Base-by-base conservation (phyloP, 805 yeast genomes). In the Candida parachauliodes region DNA sequence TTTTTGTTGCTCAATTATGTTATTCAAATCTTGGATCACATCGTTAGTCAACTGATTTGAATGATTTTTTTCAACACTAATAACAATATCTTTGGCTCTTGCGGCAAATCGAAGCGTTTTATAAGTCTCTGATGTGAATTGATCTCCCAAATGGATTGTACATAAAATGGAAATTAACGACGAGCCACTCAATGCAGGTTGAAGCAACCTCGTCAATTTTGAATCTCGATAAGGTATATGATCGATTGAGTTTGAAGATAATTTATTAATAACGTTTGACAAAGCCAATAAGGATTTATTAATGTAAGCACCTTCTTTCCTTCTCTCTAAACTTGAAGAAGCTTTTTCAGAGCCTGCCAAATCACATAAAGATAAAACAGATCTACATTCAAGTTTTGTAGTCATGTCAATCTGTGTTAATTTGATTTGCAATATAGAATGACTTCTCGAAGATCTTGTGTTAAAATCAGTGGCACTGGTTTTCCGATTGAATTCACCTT, bases 301-400 rank as follows among this genome's bases (percentile, higher is more conserved):
- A 55, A 91, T 91, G 54, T 72, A 93, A 0, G 96, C 77, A 16
- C 98, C 98, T 64, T 91, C 98, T 58, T 88, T 87, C 39, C 97
- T 68, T 50, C 98, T 73, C 53, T 87, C 96, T 1, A 68, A 60
- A 50, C 82, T 81, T 8, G 77, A 62, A 0, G 85, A 70, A 0
- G 94, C 95, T 36, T 84, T 74, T 60, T 91, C 98, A n/a, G 95
- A 84, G 20, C 98, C 98, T 0, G 98, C 98, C 52, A 91, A 72
- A 62, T 91, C 98, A 65, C 98, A 91, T 39, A 91, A 69, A 23
- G 91, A 86, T 22, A 91, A 74, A 0, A 88, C 79, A 24, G 88
- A 74, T 26, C 67, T 59, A 11, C 60, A 62, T 37, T 68, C 72
- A 0, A 54, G 46, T 4, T 69, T 72, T 9, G 66, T 59, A 0